These are phyloP conservation scores for Isatis lusitanica DNA, from an alignment of 441 rosid species.

Conservation along the genomic window DNA sequence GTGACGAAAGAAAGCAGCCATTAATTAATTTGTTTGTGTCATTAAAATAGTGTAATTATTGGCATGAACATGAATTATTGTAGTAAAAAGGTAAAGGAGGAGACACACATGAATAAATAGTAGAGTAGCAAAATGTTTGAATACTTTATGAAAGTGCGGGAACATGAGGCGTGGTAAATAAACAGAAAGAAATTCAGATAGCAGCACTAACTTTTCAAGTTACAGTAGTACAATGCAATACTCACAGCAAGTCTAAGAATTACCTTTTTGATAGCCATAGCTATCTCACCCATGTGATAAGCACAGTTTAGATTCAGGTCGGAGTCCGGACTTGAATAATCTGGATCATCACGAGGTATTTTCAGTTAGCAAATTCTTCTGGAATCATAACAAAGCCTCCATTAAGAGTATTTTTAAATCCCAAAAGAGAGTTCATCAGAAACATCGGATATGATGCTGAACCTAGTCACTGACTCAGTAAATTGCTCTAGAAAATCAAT, in stretches of 20 bases:
- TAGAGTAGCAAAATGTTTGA: no score
- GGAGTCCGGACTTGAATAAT: slow-evolving; percentile 87
- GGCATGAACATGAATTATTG: no score
- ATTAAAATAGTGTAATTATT: no score
- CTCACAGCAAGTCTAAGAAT: slow-evolving; percentile 14
- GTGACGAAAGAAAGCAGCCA: neutral
- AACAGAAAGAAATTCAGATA: slow-evolving; percentile 7
- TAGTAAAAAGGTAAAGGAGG: no score
- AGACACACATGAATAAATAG: no score
- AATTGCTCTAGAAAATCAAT: no score
- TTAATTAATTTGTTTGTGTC: no score
- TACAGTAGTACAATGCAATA: neutral
- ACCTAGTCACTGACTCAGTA: no score
- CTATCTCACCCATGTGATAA: slow-evolving; percentile 92
- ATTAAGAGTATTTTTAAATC: neutral
- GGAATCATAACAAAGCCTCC: neutral
- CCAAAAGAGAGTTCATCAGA: no score
- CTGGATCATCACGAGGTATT: slow-evolving; percentile 43
- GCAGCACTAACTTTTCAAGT: slow-evolving; percentile 7
- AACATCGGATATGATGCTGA: no score
- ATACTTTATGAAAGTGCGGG: no score
- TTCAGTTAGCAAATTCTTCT: slow-evolving; percentile 28
- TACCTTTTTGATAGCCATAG: slow-evolving; percentile 93
- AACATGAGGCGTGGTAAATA: no score
- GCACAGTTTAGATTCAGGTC: slow-evolving; percentile 77